phyloP scores from a whole-genome alignment of 2,329 filamentous ascomycete species.

The Colletotrichum shisoi region DNA sequence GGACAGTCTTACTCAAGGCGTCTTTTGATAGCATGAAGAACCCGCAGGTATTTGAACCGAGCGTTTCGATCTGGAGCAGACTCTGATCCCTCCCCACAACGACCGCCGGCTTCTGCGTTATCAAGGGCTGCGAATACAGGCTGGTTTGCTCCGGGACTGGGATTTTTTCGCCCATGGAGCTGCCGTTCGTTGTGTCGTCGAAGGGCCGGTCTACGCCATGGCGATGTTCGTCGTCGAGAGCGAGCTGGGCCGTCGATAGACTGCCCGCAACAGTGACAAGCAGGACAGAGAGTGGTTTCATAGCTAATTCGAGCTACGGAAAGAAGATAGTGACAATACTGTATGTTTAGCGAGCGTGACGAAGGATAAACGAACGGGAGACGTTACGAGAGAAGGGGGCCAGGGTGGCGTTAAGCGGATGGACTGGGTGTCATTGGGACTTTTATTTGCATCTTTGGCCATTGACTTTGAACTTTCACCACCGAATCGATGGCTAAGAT shows the following conservation, averaged over 20 bases:
- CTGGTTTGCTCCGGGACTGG: background rate
- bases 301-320: background rate
- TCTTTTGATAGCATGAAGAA: conserved; percentile 19
- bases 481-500: background rate
- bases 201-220: background rate
- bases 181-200: background rate
- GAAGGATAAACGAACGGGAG: background rate
- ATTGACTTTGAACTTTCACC: background rate
- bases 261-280: conserved; percentile 5
- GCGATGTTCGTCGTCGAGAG: background rate
- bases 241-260: background rate
- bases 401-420: background rate
- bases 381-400: conserved; percentile 1
- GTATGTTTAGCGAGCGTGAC: background rate
- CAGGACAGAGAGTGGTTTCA: background rate
- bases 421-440: background rate
- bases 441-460: conserved; percentile 5
- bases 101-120: background rate
- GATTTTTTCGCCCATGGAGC: background rate
- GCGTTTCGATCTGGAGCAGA: background rate
- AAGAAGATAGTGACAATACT: background rate
- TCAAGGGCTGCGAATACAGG: background rate
- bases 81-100: background rate
- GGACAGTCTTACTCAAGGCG: background rate
- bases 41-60: conserved; percentile 67